Conservation (phyloP, 2,329 filamentous ascomycete species). For the Tolypocladium cylindrosporum region DNA sequence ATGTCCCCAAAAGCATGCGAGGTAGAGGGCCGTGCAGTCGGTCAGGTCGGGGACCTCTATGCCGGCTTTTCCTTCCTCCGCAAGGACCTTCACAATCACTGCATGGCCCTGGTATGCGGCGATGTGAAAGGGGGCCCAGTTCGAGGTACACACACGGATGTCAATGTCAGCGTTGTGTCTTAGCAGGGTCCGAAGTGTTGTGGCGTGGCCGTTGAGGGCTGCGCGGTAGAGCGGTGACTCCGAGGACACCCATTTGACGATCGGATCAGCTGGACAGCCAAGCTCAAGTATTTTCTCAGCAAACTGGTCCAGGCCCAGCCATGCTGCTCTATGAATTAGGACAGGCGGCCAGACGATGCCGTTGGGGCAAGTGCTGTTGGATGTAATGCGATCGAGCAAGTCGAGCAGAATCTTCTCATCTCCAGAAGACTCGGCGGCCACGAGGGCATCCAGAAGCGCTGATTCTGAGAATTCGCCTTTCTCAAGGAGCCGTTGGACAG, state of each 20-base stretch:
- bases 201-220: not conserved
- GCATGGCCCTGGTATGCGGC: not conserved
- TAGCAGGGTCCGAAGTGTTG: not conserved
- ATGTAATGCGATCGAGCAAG: not conserved
- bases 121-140: not conserved
- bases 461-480: not conserved
- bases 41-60: not conserved
- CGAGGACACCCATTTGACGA: no score
- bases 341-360: not conserved
- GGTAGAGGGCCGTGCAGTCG: not conserved
- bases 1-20: not conserved
- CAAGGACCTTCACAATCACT: not conserved
- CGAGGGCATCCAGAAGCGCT: not conserved
- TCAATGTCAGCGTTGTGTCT: not conserved
- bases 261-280: not conserved
- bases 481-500: not conserved
- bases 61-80: not conserved
- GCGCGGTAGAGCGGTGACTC: not conserved
- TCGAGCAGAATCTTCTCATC: not conserved
- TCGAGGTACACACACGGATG: not conserved
- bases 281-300: not conserved
- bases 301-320: not conserved
- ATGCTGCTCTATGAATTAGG: not conserved
- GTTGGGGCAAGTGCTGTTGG: not conserved
- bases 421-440: not conserved